Base-by-base conservation (phyloP, 2,329 filamentous ascomycete genomes). In the Curvularia verruculosa region DNA sequence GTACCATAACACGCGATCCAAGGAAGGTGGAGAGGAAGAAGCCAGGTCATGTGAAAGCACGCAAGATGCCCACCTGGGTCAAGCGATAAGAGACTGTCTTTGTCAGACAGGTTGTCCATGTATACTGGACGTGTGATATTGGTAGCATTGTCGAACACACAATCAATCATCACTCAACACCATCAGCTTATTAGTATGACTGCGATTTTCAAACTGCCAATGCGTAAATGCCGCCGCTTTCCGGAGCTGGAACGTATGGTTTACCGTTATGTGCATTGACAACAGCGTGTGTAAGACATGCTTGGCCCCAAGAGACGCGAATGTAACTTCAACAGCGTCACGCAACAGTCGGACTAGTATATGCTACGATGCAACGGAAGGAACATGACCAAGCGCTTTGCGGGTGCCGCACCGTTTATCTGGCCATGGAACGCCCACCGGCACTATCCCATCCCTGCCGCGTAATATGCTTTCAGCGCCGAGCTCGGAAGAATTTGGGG, bases 21-120 rank as follows among this genome's bases (percentile, higher is more conserved):
- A 92, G 94, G 81, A 88, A 84, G 73, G 96, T 99, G 67, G 95
- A 99, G 81, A 94, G 95, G 77, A 99, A 99, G 88, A 98, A 99
- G 86, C 87, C 92, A 55, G 96, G 95, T 68, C 91, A 92, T 73
- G 79, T 96, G 81, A 99, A 99, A 85, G 94, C 95, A 56, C 90
- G 95, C 80, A 99, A 99, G 87, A 96, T 90, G 87, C 94, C 94
- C 59, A 86, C 95, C 70, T 99, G 96, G 95, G 93, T 98, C 84
- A 98, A 97, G 87, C 83, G 86, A 76, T 88, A 65, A 75, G n/a
- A 59, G 59, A 53, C 18, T 52, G 46, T 49, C 34, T 45, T 49
- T 66, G 78, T 61, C 66, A 56, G 70, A 70, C 61, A 66, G 54
- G 60, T 63, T 52, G 10, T 52, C 61, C 60, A 49, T 62, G 63